Conservation (phyloP, 805 yeast genomes). For the Candida yuanshanica region DNA sequence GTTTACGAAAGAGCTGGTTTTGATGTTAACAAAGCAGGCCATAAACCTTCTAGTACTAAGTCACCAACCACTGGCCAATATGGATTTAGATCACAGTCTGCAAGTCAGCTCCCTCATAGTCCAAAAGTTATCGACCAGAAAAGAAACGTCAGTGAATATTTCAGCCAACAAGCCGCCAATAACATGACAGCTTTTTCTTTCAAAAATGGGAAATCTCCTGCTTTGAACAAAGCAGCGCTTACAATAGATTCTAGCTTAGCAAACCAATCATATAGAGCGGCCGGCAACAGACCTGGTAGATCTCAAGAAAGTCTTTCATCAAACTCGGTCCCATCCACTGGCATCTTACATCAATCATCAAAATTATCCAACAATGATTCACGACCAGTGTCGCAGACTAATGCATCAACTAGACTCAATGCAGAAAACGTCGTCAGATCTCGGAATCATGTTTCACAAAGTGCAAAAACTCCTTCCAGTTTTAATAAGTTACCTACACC, state of each 20-base stretch:
- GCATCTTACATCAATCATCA: background rate
- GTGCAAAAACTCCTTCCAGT: background rate
- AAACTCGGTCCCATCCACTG: background rate
- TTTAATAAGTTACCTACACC: background rate
- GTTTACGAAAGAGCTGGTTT: conserved; percentile 84
- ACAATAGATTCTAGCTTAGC: conserved; percentile 8
- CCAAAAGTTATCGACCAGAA: conserved; percentile 5
- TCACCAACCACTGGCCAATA: conserved; percentile 3
- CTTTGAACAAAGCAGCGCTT: conserved; percentile 1
- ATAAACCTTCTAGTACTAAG: background rate
- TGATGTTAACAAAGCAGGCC: conserved; percentile 40
- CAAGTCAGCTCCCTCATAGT: conserved; percentile 5
- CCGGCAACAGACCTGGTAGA: background rate
- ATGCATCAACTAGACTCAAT: background rate
- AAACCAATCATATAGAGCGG: conserved; percentile 1
- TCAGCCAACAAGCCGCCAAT: background rate
- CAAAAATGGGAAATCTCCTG: background rate
- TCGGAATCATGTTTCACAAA: too few species aligned
- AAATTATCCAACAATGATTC: background rate
- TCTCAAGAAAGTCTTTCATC: background rate
- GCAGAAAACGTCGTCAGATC: too few species aligned
- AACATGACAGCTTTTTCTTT: background rate
- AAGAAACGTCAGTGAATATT: conserved; percentile 18
- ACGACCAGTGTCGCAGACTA: background rate
- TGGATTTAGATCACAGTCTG: conserved; percentile 12